Evolutionary conservation across 441 rosid genomes (phyloP).

Genomic region (Pelargonium australe): DNA sequence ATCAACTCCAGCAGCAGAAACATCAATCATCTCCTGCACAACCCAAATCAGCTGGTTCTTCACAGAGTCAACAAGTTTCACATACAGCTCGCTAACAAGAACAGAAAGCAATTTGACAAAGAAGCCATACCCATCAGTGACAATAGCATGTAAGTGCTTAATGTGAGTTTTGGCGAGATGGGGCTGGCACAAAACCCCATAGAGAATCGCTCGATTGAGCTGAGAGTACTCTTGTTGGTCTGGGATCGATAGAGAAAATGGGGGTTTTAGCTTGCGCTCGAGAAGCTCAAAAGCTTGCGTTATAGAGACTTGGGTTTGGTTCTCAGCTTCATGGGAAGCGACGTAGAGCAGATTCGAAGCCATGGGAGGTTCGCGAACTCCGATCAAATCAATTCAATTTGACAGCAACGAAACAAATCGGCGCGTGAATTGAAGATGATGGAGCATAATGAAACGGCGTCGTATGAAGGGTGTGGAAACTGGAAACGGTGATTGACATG

Average conservation of each 20-base stretch:
- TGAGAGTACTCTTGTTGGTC: constrained; percentile 42
- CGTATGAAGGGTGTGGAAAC: too few relatives aligned
- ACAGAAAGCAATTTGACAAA: constrained; percentile 42
- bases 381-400: not conserved
- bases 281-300: constrained; percentile 50
- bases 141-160: constrained; percentile 61
- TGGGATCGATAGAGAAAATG: constrained; percentile 50
- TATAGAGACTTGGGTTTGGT: constrained; percentile 42
- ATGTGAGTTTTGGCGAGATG: constrained; percentile 38
- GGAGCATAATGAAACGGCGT: too few relatives aligned
- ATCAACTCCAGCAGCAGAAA: constrained; percentile 54
- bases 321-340: constrained; percentile 39
- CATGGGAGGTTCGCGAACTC: constrained; percentile 17
- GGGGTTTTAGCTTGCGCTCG: constrained; percentile 46
- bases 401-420: too few relatives aligned
- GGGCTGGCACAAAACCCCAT: constrained; percentile 47
- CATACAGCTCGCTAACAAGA: constrained; percentile 44
- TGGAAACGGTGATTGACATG: too few relatives aligned
- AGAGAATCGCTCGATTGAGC: constrained; percentile 58
- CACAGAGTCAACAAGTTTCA: constrained; percentile 47
- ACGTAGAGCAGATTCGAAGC: constrained; percentile 33
- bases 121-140: constrained; percentile 62
- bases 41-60: constrained; percentile 65
- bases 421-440: too few relatives aligned
- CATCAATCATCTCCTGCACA: constrained; percentile 54